Base-by-base conservation (phyloP, 306 rosid species). In the Dalbergia cultrata region DNA sequence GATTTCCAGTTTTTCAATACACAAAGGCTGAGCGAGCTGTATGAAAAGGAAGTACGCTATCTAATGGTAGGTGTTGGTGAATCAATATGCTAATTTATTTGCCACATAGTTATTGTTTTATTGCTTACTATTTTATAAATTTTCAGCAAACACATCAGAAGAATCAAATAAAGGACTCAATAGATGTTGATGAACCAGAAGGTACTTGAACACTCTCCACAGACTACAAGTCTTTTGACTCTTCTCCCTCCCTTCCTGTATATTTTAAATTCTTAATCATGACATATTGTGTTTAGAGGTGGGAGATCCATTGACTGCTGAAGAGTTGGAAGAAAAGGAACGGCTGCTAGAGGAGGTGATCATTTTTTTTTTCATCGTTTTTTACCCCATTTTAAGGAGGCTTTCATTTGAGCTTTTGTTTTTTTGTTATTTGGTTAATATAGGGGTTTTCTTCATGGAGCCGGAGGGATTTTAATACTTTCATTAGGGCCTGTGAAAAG, bases 361-460 rank as follows among this genome's bases (percentile, higher is more conserved):
- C 76, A 79, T 8, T 54, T 59, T 72, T 0, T 61, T 57, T 57
- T 57, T 57, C 41, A 16, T 16, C 3, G 7, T 1, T 16, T 16
- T 57, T 11, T 35, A 26, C 22, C 7, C 1, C 14, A 19, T 62
- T 11, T 57, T 4, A 54, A 79, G 59, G 63, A 76, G 63, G 68
- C 56, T 80, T 71, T 56, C 37, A 41, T 65, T 8, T 63, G 26
- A 57, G 21, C 35, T 13, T 62, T 62, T 59, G 33, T 59, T 60
- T 8, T 69, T 79, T 77, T 78, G 79, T 81, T 76, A 50, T 85
- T 44, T 86, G 85, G 47, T 84, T 58, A 43, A 72, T 80, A 69
- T 69, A 95, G 99, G 99, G 99, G 70, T 95, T 95, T 89, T 95
- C 99, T 74, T 85, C 98, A 43, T 95, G 99, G 99, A 95, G 97